A percentile compares a stretch with the other conserved stretches of the same genome.
Conservation (phyloP, 345 rosid species). For the Linum tenue region DNA sequence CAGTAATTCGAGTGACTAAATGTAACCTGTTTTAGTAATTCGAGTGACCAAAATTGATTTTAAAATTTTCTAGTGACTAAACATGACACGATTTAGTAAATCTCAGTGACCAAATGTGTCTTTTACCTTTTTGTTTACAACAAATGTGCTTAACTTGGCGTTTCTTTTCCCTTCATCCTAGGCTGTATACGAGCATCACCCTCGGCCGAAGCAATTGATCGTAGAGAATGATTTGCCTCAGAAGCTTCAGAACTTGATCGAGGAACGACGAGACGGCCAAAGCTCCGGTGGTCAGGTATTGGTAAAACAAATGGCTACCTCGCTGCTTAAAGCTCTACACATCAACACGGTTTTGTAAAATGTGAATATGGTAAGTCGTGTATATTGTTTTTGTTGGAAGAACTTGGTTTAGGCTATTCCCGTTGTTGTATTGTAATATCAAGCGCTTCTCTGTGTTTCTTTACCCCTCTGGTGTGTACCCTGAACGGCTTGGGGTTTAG, state of each 20-base stretch:
- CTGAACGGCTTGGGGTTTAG: background rate
- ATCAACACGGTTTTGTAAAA: constrained; percentile 75
- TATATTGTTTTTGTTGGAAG: no score
- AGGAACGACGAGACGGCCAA: constrained; percentile 95
- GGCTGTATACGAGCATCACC: constrained; percentile 99
- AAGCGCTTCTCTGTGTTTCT: background rate
- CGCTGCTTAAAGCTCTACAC: constrained; percentile 89
- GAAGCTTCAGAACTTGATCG: constrained; percentile 75
- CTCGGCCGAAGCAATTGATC: constrained; percentile 88
- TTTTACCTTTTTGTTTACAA: no score
- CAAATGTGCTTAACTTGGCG: background rate
- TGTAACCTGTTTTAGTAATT: no score
- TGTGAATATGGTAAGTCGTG: background rate
- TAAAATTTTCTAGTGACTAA: no score
- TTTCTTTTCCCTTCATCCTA: constrained; percentile 11
- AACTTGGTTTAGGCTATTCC: no score
- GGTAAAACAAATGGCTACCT: constrained; percentile 97
- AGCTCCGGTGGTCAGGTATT: constrained; percentile 93
- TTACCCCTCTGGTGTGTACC: background rate
- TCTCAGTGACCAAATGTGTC: no score
- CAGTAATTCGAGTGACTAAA: no score
- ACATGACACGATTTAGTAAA: no score
- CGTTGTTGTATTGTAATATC: no score
- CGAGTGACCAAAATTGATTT: no score
- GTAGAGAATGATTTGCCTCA: constrained; percentile 90